Percentiles rank a stretch among this genome's conserved stretches.
These are phyloP conservation scores for Naganishia cerealis DNA, from an alignment of 1,284 basidiomycete species.

Conservation along the genomic window DNA sequence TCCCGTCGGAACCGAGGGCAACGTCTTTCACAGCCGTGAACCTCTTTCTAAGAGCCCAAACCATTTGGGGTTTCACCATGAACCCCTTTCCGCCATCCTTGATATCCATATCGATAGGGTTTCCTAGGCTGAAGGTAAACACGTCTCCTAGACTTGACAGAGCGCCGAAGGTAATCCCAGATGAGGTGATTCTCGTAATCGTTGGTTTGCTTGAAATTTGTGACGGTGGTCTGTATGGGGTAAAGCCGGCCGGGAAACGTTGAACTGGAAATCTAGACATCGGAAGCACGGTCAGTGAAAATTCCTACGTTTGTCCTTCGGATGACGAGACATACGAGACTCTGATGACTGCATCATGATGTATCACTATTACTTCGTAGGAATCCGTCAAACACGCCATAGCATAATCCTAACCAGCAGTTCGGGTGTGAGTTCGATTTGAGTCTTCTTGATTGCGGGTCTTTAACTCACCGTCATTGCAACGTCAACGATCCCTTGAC, in stretches of 20 bases:
- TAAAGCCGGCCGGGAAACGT: slow-evolving; percentile 69
- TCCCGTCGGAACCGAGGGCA: slow-evolving; percentile 81
- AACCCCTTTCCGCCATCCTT: slow-evolving; percentile 46
- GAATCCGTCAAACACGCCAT: slow-evolving; percentile 75
- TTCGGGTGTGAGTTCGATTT: background rate
- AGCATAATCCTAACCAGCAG: slow-evolving; percentile 63
- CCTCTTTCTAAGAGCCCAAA: slow-evolving; percentile 83
- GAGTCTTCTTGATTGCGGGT: slow-evolving; percentile 1
- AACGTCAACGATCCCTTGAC: slow-evolving; percentile 67
- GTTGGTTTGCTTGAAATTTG: slow-evolving; percentile 68
- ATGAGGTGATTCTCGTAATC: slow-evolving; percentile 77
- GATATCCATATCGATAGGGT: slow-evolving; percentile 53
- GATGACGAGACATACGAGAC: slow-evolving; percentile 62
- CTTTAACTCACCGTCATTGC: slow-evolving; percentile 65
- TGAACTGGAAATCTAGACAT: slow-evolving; percentile 65
- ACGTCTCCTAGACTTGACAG: slow-evolving; percentile 86
- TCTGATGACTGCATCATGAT: slow-evolving; percentile 72
- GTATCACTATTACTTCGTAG: slow-evolving; percentile 78
- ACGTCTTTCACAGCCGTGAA: slow-evolving; percentile 86
- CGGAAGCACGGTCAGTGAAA: slow-evolving; percentile 17
- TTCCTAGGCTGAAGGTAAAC: slow-evolving; percentile 72
- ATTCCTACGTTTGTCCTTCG: background rate
- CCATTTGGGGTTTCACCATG: slow-evolving; percentile 76
- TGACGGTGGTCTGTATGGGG: slow-evolving; percentile 72
- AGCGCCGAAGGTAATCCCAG: slow-evolving; percentile 80